Percentiles rank a stretch among this genome's conserved stretches.
phyloP scores from a whole-genome alignment of 257 asterid species.

The Striga asiatica region DNA sequence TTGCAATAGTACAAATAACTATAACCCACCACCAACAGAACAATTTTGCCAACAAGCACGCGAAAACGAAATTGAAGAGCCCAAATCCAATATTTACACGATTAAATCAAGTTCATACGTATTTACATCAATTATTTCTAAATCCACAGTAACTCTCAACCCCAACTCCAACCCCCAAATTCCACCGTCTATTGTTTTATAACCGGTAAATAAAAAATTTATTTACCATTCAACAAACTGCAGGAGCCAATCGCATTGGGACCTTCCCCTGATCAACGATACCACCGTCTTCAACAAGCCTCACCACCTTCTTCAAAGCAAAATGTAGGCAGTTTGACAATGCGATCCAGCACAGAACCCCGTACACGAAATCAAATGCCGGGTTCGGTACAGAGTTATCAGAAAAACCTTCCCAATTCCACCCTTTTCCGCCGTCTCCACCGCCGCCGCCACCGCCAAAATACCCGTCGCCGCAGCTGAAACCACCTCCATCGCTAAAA shows the following conservation, averaged over 20 bases:
- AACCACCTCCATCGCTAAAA: conserved; percentile 32
- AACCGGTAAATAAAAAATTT: too few species aligned
- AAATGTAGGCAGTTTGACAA: conserved; percentile 82
- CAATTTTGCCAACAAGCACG: too few species aligned
- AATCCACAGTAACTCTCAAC: too few species aligned
- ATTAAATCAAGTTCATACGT: too few species aligned
- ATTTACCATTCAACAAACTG: conserved; percentile 43
- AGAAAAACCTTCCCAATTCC: conserved; percentile 73
- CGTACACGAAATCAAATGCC: conserved; percentile 84
- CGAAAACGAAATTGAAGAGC: too few species aligned
- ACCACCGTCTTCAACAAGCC: conserved; percentile 42
- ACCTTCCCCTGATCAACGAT: conserved; percentile 53
- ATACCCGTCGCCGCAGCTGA: conserved; percentile 23
- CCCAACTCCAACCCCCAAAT: too few species aligned
- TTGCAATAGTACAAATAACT: too few species aligned
- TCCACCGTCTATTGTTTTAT: too few species aligned
- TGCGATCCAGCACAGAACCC: conserved; percentile 60
- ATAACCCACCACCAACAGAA: too few species aligned
- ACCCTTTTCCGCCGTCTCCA: conserved; percentile 36
- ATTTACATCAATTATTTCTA: too few species aligned
- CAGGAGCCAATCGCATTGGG: conserved; percentile 31
- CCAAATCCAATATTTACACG: too few species aligned
- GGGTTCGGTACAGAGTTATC: conserved; percentile 55
- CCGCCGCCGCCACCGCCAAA: conserved; percentile 39
- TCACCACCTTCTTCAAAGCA: conserved; percentile 57